Percentiles rank a stretch among this genome's conserved stretches.
Evolutionary conservation across 257 asterid genomes (phyloP).

Genomic region (Solanum chiquidenum): DNA sequence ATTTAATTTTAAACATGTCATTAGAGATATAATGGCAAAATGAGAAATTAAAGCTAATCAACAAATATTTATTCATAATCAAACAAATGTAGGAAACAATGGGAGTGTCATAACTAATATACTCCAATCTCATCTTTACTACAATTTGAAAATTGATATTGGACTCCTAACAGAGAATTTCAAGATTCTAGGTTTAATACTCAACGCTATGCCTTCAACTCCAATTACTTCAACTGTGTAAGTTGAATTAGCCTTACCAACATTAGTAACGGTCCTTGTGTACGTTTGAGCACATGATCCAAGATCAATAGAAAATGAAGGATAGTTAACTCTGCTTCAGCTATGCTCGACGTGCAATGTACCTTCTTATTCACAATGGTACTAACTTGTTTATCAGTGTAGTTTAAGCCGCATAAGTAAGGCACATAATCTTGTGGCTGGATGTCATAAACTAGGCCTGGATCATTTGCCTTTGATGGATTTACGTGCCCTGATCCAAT

Average conservation of each 20-base stretch:
- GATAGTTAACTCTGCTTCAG: constrained; percentile 4
- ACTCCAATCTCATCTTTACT: not conserved
- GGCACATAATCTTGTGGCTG: constrained; percentile 3
- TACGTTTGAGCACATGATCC: not conserved
- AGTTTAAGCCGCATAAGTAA: constrained; percentile 6
- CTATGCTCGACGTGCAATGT: not conserved
- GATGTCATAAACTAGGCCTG: constrained; percentile 3
- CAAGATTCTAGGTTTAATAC: not conserved
- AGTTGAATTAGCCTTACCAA: not conserved
- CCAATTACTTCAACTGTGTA: not conserved
- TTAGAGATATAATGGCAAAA: not conserved
- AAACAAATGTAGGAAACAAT: not conserved
- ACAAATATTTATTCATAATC: not conserved
- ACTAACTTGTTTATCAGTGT: not conserved
- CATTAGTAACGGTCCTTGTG: constrained; percentile 2
- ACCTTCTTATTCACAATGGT: not conserved
- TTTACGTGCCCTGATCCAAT: constrained; percentile 13
- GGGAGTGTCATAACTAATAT: not conserved
- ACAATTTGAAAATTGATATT: not conserved
- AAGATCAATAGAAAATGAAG: constrained; percentile 1
- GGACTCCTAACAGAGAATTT: constrained; percentile 5
- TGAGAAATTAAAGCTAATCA: not conserved
- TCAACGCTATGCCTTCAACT: not conserved
- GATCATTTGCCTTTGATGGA: constrained; percentile 1
- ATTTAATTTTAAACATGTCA: not conserved